These are phyloP conservation scores for Fusarium siculi DNA, from an alignment of 2,329 filamentous ascomycete genomes.

Conservation along the genomic window DNA sequence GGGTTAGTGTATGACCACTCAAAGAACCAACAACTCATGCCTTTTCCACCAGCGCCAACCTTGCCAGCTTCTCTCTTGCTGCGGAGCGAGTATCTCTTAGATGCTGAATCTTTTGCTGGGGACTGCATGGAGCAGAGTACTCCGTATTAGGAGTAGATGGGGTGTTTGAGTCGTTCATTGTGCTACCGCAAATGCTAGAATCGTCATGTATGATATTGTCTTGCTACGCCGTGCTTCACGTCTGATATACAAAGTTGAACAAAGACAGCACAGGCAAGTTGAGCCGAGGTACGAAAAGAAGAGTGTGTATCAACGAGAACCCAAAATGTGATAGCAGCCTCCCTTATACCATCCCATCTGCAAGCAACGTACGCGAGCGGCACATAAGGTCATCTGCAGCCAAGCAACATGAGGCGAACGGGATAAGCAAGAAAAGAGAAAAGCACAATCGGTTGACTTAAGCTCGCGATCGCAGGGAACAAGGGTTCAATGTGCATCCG, in stretches of 20 bases:
- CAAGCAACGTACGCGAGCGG: slow-evolving; percentile 10
- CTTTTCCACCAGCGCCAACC: slow-evolving; percentile 68
- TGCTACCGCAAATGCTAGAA: background rate
- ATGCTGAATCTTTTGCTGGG: slow-evolving; percentile 50
- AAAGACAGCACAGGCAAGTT: slow-evolving; percentile 1
- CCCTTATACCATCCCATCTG: slow-evolving; percentile 16
- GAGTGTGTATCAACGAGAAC: background rate
- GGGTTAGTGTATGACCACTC: background rate
- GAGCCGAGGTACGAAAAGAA: slow-evolving; percentile 4
- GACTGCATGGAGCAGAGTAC: slow-evolving; percentile 59
- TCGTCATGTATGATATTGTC: background rate
- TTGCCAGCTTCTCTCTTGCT: slow-evolving; percentile 61
- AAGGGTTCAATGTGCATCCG: slow-evolving; percentile 12
- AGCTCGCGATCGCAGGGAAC: slow-evolving; percentile 24
- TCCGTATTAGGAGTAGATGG: slow-evolving; percentile 61
- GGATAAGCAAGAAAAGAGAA: slow-evolving; percentile 1
- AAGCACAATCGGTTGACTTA: background rate
- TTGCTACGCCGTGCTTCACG: background rate
- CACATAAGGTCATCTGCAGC: slow-evolving; percentile 22
- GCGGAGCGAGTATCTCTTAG: slow-evolving; percentile 53
- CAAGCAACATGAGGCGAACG: slow-evolving; percentile 8
- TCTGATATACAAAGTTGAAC: background rate
- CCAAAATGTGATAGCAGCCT: background rate
- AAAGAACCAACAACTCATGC: slow-evolving; percentile 44
- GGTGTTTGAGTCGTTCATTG: slow-evolving; percentile 40